These are phyloP conservation scores for Aspergillus sp. DNA, from an alignment of 2,329 filamentous ascomycete genomes.

Conservation along the genomic window DNA sequence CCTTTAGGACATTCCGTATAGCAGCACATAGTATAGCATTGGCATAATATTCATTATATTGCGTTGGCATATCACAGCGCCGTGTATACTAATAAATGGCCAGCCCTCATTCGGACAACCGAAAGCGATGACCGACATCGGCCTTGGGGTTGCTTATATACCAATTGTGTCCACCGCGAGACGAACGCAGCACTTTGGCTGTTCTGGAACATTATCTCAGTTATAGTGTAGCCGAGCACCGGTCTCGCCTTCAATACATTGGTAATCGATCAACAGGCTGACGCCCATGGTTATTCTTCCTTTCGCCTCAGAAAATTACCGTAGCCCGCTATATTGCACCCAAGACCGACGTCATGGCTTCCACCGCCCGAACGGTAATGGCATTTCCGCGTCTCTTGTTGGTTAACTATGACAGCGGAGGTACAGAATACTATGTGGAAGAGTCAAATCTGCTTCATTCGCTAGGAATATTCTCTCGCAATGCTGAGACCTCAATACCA, in stretches of 20 bases:
- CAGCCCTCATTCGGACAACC: neutral
- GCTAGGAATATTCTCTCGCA: neutral
- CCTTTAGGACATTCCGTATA: neutral
- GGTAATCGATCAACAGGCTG: neutral
- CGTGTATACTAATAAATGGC: too few species aligned
- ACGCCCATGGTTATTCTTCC: neutral
- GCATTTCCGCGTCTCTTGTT: slow-evolving; percentile 3
- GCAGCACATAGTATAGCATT: neutral
- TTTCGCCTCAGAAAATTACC: neutral
- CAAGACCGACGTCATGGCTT: neutral
- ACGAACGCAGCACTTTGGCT: neutral
- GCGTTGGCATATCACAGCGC: too few species aligned
- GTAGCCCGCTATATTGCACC: neutral
- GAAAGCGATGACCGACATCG: slow-evolving; percentile 4
- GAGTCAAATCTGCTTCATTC: neutral
- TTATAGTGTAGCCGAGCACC: too few species aligned
- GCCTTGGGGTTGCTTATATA: neutral
- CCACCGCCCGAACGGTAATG: slow-evolving; percentile 4
- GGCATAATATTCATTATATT: neutral
- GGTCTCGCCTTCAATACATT: neutral
- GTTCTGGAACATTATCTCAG: neutral
- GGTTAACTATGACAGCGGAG: neutral
- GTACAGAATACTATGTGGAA: neutral
- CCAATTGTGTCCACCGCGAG: neutral
- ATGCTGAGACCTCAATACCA: too few species aligned